Conservation (phyloP, 2,329 filamentous ascomycete genomes). For the Lachnellula hyalina region DNA sequence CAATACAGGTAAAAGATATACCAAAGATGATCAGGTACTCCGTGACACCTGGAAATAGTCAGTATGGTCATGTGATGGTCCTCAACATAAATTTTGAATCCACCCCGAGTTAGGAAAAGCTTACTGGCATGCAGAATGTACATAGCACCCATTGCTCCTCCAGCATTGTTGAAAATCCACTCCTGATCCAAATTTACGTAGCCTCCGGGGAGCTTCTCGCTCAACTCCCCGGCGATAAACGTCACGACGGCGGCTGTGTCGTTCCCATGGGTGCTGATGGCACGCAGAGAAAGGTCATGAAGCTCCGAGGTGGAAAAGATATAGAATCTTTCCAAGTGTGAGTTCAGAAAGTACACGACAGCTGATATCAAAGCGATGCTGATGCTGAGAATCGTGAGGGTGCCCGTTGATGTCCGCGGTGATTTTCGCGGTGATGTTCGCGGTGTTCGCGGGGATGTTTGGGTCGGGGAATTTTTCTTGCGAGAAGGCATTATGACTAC, state of each 20-base stretch:
- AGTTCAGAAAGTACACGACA: slow-evolving; percentile 51
- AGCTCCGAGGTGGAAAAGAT: slow-evolving; percentile 67
- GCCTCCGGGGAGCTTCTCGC: slow-evolving; percentile 39
- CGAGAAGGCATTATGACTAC: no score
- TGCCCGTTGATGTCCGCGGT: slow-evolving; percentile 9
- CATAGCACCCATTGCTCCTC: slow-evolving; percentile 88
- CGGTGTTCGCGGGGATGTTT: slow-evolving; percentile 2
- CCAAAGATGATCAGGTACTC: slow-evolving; percentile 88
- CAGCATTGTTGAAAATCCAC: slow-evolving; percentile 90
- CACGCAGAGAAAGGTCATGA: slow-evolving; percentile 61
- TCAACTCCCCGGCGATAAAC: slow-evolving; percentile 65
- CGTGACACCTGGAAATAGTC: slow-evolving; percentile 54
- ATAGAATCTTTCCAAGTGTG: slow-evolving; percentile 55
- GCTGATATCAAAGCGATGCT: slow-evolving; percentile 50
- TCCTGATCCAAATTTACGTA: slow-evolving; percentile 69
- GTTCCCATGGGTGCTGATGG: slow-evolving; percentile 65
- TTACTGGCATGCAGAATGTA: slow-evolving; percentile 81
- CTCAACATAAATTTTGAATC: slow-evolving; percentile 1
- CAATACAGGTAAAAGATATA: slow-evolving; percentile 20
- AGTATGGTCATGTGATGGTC: slow-evolving; percentile 7
- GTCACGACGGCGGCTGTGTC: slow-evolving; percentile 65
- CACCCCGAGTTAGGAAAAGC: slow-evolving; percentile 29
- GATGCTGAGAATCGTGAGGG: slow-evolving; percentile 45
- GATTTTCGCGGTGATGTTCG: not conserved
- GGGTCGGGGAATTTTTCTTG: no score